Percentiles rank a stretch among this genome's conserved stretches.
These are phyloP conservation scores for Mycosphaerella arachidis DNA, from an alignment of 2,329 filamentous ascomycete species.

Conservation along the genomic window DNA sequence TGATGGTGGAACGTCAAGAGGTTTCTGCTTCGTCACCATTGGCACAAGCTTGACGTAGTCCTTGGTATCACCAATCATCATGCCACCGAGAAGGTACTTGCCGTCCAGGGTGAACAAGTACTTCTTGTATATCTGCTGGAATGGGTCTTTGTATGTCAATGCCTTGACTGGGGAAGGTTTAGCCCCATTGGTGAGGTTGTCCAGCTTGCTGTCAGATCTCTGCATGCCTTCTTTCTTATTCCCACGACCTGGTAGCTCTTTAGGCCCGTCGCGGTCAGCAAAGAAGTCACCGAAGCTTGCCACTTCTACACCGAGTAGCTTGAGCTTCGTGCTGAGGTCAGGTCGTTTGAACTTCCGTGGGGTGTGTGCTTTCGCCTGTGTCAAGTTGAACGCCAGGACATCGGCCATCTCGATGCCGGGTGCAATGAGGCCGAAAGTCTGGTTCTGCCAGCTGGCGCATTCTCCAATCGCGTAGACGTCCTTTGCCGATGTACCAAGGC, in stretches of 20 bases:
- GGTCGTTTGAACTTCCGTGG: conserved; percentile 71
- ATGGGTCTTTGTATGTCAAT: conserved; percentile 83
- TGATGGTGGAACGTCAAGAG: conserved; percentile 70
- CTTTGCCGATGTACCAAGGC: conserved; percentile 64
- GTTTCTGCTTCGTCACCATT: conserved; percentile 79
- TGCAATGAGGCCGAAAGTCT: conserved; percentile 83
- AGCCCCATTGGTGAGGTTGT: conserved; percentile 52
- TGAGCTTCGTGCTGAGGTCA: conserved; percentile 86
- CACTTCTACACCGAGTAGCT: conserved; percentile 83
- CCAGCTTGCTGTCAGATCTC: conserved; percentile 43
- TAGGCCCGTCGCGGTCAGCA: conserved; percentile 77
- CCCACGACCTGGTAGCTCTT: conserved; percentile 59
- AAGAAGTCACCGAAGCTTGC: conserved; percentile 94
- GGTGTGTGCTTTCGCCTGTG: conserved; percentile 69
- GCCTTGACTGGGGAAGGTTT: conserved; percentile 67
- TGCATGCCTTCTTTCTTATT: conserved; percentile 43
- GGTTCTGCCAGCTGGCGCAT: conserved; percentile 82
- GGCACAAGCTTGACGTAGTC: conserved; percentile 88
- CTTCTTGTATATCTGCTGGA: conserved; percentile 86
- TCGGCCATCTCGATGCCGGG: conserved; percentile 92
- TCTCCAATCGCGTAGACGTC: conserved; percentile 86
- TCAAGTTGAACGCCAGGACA: conserved; percentile 84
- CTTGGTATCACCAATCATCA: conserved; percentile 92
- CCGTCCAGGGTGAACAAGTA: conserved; percentile 87
- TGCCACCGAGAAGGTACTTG: conserved; percentile 86